A percentile compares a stretch with the other conserved stretches of the same genome.
These are phyloP conservation scores for Ramularia collo-cygni DNA, from an alignment of 2,329 filamentous ascomycete genomes.

Conservation along the genomic window DNA sequence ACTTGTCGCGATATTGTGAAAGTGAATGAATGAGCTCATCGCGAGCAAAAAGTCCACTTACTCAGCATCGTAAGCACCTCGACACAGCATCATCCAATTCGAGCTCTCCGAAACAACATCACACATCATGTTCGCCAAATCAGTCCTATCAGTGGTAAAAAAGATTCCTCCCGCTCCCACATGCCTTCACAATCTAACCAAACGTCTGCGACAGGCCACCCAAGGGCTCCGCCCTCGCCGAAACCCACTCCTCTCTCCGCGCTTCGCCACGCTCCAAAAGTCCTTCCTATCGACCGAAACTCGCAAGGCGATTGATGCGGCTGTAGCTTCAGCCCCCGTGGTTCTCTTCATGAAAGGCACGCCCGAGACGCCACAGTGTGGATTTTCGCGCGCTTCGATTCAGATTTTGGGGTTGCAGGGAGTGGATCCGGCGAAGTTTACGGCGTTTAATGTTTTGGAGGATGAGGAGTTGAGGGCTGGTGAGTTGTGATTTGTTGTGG, in stretches of 20 bases:
- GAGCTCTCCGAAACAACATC: conserved; percentile 6
- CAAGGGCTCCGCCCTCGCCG: conserved; percentile 38
- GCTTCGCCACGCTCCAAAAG: conserved; percentile 43
- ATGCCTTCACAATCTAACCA: not conserved
- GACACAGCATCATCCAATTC: conserved; percentile 7
- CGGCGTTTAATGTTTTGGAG: conserved; percentile 96
- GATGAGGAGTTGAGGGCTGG: conserved; percentile 78
- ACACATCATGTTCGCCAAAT: conserved; percentile 26
- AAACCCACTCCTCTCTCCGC: conserved; percentile 35
- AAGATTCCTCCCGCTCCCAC: not conserved
- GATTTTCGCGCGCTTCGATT: conserved; percentile 90
- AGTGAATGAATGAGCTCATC: too few species aligned
- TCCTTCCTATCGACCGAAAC: conserved; percentile 77
- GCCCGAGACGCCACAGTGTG: conserved; percentile 90
- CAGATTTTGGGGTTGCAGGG: conserved; percentile 93
- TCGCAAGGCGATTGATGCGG: conserved; percentile 78
- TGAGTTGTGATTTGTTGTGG: conserved; percentile 33
- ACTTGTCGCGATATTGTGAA: too few species aligned
- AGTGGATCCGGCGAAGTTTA: conserved; percentile 90
- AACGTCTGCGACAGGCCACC: conserved; percentile 36
- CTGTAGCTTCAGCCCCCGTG: conserved; percentile 78
- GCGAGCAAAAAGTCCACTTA: not conserved
- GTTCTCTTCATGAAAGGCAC: conserved; percentile 99
- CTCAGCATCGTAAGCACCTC: not conserved
- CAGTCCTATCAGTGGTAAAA: conserved; percentile 24